Base-by-base conservation (phyloP, 257 asterid species). In the Capsicum chinense region DNA sequence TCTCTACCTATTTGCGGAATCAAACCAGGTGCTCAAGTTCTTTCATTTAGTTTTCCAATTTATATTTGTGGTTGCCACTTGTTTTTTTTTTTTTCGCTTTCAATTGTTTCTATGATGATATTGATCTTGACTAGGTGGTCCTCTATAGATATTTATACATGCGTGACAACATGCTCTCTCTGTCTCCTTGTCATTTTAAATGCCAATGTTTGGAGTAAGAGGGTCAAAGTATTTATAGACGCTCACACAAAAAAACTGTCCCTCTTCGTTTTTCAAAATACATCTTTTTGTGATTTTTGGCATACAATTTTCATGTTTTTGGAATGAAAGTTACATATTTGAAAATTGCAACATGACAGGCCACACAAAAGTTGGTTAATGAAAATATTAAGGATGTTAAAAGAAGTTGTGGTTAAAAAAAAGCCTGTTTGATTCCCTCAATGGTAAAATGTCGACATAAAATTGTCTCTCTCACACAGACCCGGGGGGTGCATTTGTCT, bases 1-100 rank as follows among this genome's bases (percentile, higher is more conserved):
- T 67, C 98, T 97, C 54, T 92, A 91, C 92, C 92, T 97, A 37
- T 97, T 95, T 81, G 92, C 92, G 2, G 98, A 97, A 86, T 89
- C 95, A 16, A 97, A 91, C 84, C 98, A 97, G 98, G 99, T 84
- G n/a, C 33, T 44, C 56, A 35, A 33, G 59, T 21, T 3, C 37
- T 15, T 16, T 68, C 71, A 66, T 66, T 57, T 48, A 1, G 56
- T 68, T 66, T 16, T 6, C 67, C 42, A 3, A 56, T 37, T 52
- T 83, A 5, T 67, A 67, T 48, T 33, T 54, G 85, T 67, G 35
- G 63, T 76, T 13, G 44, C 52, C 62, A 48, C 80, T 74, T 48
- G 60, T 19, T 44, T 26, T 26, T 26, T 26, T 21, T 4, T 7
- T 13, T 7, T 39, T 69, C 7, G 48, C 63, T 52, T 52, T 76